These are phyloP conservation scores for Penicillium freii DNA, from an alignment of 2,329 filamentous ascomycete genomes.

Conservation along the genomic window DNA sequence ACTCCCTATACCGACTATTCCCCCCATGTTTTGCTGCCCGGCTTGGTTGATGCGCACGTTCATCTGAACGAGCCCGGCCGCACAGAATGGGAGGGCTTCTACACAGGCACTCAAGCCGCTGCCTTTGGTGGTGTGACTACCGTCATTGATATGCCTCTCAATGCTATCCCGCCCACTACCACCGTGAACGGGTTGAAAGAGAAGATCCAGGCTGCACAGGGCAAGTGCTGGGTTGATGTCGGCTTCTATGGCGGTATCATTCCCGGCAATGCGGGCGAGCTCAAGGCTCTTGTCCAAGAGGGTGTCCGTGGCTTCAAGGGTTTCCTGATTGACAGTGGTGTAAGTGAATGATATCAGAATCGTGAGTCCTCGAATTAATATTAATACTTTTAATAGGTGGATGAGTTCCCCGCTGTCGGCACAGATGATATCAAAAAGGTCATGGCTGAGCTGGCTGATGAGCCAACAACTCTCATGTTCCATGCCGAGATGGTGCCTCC, in stretches of 20 bases:
- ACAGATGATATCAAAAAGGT: constrained; percentile 73
- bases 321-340: constrained; percentile 94
- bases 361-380: neutral
- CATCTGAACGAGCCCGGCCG: constrained; percentile 96
- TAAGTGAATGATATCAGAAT: constrained; percentile 48
- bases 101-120: constrained; percentile 87
- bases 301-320: constrained; percentile 97
- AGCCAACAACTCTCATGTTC: constrained; percentile 94
- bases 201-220: constrained; percentile 79
- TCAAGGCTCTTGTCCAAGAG: constrained; percentile 75
- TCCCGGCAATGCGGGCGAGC: constrained; percentile 77
- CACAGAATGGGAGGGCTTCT: constrained; percentile 98
- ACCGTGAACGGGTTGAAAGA: constrained; percentile 77
- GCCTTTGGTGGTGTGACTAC: constrained; percentile 96
- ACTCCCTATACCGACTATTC: constrained; percentile 80
- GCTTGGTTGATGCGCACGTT: constrained; percentile 93
- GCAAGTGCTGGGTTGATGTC: constrained; percentile 98
- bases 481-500: constrained; percentile 98
- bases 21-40: constrained; percentile 79
- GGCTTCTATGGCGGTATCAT: constrained; percentile 96
- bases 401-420: constrained; percentile 92
- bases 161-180: constrained; percentile 94
- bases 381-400: constrained; percentile 59
- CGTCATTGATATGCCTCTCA: constrained; percentile 95
- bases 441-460: constrained; percentile 75